These are phyloP conservation scores for Salvia sclarea DNA, from an alignment of 305 asterid species.

Conservation along the genomic window DNA sequence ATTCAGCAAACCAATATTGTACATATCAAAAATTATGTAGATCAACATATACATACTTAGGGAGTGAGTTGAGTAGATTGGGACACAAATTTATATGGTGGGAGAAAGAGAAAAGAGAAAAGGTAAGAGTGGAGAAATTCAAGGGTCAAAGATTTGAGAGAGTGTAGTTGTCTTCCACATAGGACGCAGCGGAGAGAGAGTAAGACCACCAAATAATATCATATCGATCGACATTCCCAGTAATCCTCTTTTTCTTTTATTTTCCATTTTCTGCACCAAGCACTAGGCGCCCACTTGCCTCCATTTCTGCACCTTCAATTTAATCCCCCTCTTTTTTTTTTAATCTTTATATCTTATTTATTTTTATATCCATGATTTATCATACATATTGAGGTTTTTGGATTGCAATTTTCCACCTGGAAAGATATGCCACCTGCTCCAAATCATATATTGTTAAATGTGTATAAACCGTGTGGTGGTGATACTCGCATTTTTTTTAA, in stretches of 20 bases:
- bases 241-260: slow-evolving; percentile 26
- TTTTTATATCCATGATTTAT: too few species aligned
- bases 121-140: slow-evolving; percentile 29
- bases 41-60: neutral
- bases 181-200: slow-evolving; percentile 1
- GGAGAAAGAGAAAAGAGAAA: neutral
- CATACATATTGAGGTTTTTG: too few species aligned
- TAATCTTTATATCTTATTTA: too few species aligned
- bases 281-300: slow-evolving; percentile 55
- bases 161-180: slow-evolving; percentile 59
- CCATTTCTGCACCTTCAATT: slow-evolving; percentile 29
- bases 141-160: slow-evolving; percentile 61
- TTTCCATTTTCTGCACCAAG: slow-evolving; percentile 33
- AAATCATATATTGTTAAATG: too few species aligned
- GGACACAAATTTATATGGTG: neutral
- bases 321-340: neutral
- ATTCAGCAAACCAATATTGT: too few species aligned
- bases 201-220: slow-evolving; percentile 1
- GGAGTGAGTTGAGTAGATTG: neutral
- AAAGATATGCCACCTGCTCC: too few species aligned
- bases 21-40: too few species aligned
- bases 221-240: slow-evolving; percentile 42
- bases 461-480: neutral
- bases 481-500: neutral
- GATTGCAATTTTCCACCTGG: too few species aligned